Evolutionary conservation across 805 yeast genomes (phyloP), one percentile per base, ranked within the genome.

Genomic region (Crinitomyces ghanaensis): DNA sequence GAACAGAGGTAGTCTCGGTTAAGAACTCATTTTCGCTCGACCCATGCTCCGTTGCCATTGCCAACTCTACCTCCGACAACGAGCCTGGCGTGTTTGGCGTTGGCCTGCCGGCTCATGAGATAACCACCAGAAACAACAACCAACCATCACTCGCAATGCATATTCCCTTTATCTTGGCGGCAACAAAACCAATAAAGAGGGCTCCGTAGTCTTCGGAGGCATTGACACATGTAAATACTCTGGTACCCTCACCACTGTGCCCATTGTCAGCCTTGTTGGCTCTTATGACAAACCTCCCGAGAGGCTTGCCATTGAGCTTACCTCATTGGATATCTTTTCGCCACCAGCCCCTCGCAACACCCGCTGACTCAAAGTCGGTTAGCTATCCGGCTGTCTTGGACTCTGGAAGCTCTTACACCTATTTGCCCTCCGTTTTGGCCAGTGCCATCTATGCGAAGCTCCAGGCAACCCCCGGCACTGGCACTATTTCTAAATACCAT

Each of bases 41-140:
- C 1, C n/a, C 17, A 21, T 21, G 27, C 33, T 74, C 77, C 5
- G 60, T 75, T 31, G 57, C 80, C n/a, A 91, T 80, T 44, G 79
- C 86, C 2, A 91, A 88, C 2, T 76, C 85, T 0, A 48, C 41
- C 4, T 74, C 86, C 4, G 53, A 70, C 9, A 55, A 64, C 41
- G 31, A 24, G 15, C 24, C 38, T 36, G 46, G 46, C 17, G 46
- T 43, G 13, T 35, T 43, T 29, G 46, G 46, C 2, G 38, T 43
- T 30, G 46, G 46, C 6, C 42, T 42, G 2, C 38, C 36, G 6
- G 34, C 36, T 29, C 25, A 41, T 13, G 46, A 43, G 30, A n/a
- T n/a, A n/a, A n/a, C n/a, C n/a, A 21, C 9, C 15, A 9, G 34
- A n/a, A n/a, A n/a, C n/a, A n/a, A n/a, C 65, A 56, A 23, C 70